Evolutionary conservation across 73 alveolate species (phyloP).

Genomic region (Paramecium biaurelia): DNA sequence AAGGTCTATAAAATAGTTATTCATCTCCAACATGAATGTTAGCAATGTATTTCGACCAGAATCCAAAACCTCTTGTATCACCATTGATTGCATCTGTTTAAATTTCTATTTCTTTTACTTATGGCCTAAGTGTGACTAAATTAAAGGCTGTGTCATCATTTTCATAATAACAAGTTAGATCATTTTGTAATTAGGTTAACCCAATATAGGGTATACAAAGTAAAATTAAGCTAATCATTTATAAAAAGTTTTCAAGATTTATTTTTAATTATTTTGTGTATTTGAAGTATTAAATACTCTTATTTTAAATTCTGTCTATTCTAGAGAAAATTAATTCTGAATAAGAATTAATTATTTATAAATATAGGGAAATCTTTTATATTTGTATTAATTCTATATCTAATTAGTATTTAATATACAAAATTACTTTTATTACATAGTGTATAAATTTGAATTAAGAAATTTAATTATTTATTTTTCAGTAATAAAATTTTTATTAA

Average conservation of each 20-base stretch:
- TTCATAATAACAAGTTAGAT: neutral
- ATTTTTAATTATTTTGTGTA: too few relatives aligned
- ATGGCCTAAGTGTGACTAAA: neutral
- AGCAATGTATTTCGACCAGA: neutral
- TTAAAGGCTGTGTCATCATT: neutral
- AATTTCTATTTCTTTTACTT: neutral
- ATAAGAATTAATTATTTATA: too few relatives aligned
- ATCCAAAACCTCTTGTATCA: neutral
- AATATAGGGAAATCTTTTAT: too few relatives aligned
- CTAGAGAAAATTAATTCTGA: too few relatives aligned
- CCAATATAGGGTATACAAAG: neutral
- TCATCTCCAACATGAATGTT: neutral
- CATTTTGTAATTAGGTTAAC: neutral
- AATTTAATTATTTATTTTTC: too few relatives aligned
- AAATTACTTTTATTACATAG: too few relatives aligned
- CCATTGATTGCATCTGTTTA: neutral
- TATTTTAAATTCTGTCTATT: too few relatives aligned
- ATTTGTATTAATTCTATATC: too few relatives aligned
- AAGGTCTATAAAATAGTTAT: neutral
- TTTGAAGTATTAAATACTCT: neutral
- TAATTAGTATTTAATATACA: too few relatives aligned
- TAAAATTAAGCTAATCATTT: neutral
- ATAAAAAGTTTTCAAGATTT: too few relatives aligned
- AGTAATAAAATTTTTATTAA: too few relatives aligned
- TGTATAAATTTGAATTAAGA: too few relatives aligned